Base-by-base conservation (phyloP, 1,139 yeast genomes). In the Casaregolazyma suthepensis region DNA sequence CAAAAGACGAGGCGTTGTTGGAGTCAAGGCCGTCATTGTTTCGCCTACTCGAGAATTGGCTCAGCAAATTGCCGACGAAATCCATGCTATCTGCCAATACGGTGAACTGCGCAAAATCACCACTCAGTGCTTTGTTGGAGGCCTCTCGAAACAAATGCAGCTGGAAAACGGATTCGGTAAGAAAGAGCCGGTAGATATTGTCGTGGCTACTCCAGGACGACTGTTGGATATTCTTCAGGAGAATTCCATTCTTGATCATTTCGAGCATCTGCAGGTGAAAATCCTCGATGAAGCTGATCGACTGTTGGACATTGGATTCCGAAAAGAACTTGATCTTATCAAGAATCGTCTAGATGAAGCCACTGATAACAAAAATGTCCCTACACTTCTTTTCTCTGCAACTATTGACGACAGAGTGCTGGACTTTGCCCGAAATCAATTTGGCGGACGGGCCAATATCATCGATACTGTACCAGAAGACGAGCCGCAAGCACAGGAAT, bases 31-130 rank as follows among this genome's bases (percentile, higher is more conserved):
- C 22, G 77, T 91, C 54, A 81, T 91, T 29, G 78, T 91, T 57
- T 85, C 95, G 1, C 98, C 98, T 46, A 90, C 98, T 6, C 81
- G 98, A 73, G 97, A 91, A 70, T 77, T 91, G 63, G 97, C 97
- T 10, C 76, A 80, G 63, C 98, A 91, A 71, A 89, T 88, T 61
- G 80, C 82, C 59, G 78, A 78, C 50, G 96, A 90, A 61, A 70
- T 74, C 50, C 81, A 80, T 43, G 58, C 63, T 17, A 67, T 71
- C 45, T 63, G 70, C 15, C 54, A 64, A n/a, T 66, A 57, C 50
- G 73, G 73, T 52, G 69, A 67, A 46, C 62, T 71, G 55, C 67
- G 71, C 44, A 51, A 63, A 12, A 59, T 72, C 46, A 63, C 67
- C 19, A 71, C 74, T 44, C 69, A 72, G 44, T 68, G 75, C 54